Evolutionary conservation across 148 eudicot genomes (phyloP).

Genomic region (Simmondsia chinensis): DNA sequence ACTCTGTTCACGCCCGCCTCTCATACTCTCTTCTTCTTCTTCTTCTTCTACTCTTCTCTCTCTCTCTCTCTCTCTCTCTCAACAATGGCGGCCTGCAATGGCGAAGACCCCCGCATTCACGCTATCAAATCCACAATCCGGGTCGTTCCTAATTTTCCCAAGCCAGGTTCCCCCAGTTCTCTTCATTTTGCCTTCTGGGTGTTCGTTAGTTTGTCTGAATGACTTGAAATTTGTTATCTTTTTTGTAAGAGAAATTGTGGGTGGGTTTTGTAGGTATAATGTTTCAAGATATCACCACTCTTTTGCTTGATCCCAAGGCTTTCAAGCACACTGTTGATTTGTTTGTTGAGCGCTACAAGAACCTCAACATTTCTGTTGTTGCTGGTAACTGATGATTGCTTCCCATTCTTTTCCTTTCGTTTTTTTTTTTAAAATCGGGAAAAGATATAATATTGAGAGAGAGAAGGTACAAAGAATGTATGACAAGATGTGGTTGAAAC

Average conservation of each 20-base stretch:
- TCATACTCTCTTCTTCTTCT: neutral
- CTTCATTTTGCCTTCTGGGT: conserved; percentile 2
- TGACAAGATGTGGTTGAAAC: no score
- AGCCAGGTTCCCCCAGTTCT: no score
- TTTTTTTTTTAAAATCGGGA: neutral
- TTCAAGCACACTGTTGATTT: conserved; percentile 88
- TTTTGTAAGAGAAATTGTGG: neutral
- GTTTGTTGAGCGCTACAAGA: conserved; percentile 76
- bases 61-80: neutral
- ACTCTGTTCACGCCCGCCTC: neutral
- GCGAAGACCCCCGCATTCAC: conserved; percentile 52
- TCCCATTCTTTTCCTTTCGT: neutral
- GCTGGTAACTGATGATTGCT: conserved; percentile 50
- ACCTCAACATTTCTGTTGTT: conserved; percentile 64
- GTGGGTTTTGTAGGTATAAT: conserved; percentile 45
- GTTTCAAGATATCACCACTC: conserved; percentile 86
- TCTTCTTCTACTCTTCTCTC: neutral
- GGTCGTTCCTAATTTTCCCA: conserved; percentile 77
- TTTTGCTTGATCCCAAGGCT: conserved; percentile 63
- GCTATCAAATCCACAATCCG: conserved; percentile 64
- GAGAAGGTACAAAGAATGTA: no score
- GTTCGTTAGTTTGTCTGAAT: neutral
- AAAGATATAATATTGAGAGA: no score
- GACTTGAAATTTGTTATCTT: neutral
- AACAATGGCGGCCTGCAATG: conserved; percentile 49